Evolutionary conservation across 345 rosid genomes (phyloP).

Genomic region (Brassica nigra): DNA sequence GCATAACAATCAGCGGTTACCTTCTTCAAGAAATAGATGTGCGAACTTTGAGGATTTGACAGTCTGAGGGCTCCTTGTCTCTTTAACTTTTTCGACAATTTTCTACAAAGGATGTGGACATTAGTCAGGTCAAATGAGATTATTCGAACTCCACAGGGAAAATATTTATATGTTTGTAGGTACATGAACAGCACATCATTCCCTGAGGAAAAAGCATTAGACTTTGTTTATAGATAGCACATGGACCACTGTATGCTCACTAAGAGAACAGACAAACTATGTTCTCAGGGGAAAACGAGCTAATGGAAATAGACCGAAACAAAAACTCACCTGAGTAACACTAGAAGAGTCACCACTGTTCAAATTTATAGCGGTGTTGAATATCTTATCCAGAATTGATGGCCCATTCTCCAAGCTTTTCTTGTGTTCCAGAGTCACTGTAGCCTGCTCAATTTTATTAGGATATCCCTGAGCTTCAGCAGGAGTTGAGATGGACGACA

Average conservation of each 20-base stretch:
- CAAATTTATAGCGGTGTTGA: conserved; percentile 57
- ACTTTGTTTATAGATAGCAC: conserved; percentile 22
- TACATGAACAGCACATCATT: conserved; percentile 5
- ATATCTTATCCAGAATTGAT: conserved; percentile 80
- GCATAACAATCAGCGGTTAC: conserved; percentile 43
- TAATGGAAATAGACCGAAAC: neutral
- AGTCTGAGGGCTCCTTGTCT: conserved; percentile 43
- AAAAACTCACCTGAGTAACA: conserved; percentile 50
- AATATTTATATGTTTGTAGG: neutral
- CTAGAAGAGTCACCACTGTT: conserved; percentile 51
- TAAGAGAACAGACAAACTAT: conserved; percentile 9
- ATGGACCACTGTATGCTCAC: conserved; percentile 12
- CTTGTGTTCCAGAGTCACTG: conserved; percentile 36
- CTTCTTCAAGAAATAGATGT: conserved; percentile 86
- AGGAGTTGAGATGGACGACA: conserved; percentile 49
- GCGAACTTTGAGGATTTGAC: conserved; percentile 85
- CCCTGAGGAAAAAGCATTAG: conserved; percentile 5
- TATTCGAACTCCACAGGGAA: conserved; percentile 7
- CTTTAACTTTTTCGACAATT: conserved; percentile 54
- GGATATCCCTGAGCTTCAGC: conserved; percentile 42
- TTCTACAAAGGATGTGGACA: conserved; percentile 50
- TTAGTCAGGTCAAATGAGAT: conserved; percentile 26
- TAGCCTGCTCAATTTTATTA: conserved; percentile 49
- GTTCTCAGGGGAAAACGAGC: conserved; percentile 12
- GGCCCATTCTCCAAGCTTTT: conserved; percentile 49